Evolutionary conservation across 768 basidiomycete genomes (phyloP), one percentile per base, ranked within the genome.

Genomic region (Neoboletus brunneissimus): DNA sequence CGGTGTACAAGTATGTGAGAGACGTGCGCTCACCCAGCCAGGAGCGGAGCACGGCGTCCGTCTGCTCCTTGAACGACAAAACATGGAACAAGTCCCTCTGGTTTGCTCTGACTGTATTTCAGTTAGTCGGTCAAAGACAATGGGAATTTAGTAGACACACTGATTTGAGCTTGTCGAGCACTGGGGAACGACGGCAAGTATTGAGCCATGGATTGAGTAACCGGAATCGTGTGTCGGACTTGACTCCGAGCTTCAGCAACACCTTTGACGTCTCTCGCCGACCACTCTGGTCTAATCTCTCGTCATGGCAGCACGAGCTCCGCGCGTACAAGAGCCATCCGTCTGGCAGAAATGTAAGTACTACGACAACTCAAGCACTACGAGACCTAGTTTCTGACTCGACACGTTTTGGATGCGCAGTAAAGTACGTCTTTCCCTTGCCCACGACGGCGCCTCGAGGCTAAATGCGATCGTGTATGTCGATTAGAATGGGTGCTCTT

Each of bases 111-210:
- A 94, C 92, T 94, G 67, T 9, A 27, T 41, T 56, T 59, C 46
- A 9, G 42, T 59, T 2, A 62, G 54, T 61, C 59, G 41, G 55
- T 48, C 31, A 53, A 15, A 11, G 43, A 22, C 9, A 43, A 6
- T 5, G 47, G 54, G 20, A 52, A 16, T 23, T 43, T 7, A 18
- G 29, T 43, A 27, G n/a, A 77, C 90, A 49, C 60, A 93, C 91
- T 88, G 58, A 91, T 93, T 73, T 93, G 91, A 37, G 91, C 90
- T 64, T 94, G 92, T 64, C 86, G 87, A 48, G 92, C 90, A 4
- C 63, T 73, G 56, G 91, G 91, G 67, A 93, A 89, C 6, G 79
- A 74, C 16, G 77, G 78, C 53, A 68, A 61, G 69, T 65, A 61
- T 43, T 41, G 62, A 53, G 62, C 46, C 62, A 63, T 60, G 57